phyloP scores from a whole-genome alignment of 2,329 filamentous ascomycete species.

The Cryphonectria radicalis region DNA sequence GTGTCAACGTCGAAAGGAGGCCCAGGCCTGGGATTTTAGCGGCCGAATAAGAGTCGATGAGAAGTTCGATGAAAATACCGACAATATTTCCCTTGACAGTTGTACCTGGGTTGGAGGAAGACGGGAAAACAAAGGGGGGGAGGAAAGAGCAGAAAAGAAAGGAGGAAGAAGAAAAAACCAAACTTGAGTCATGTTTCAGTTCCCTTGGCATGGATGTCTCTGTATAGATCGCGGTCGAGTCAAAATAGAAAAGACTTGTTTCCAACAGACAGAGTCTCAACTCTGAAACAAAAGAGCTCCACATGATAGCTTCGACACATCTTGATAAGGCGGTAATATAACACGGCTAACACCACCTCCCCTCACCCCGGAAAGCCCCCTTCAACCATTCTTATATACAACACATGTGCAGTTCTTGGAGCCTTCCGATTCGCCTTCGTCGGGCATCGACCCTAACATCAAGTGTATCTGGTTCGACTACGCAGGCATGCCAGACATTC shows the following conservation, averaged over 20 bases:
- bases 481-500: too few relatives aligned
- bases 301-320: background rate
- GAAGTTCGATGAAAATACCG: too few relatives aligned
- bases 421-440: too few relatives aligned
- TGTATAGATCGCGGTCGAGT: background rate
- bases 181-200: constrained; percentile 18
- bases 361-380: too few relatives aligned
- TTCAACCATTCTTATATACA: too few relatives aligned
- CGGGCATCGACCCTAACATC: too few relatives aligned
- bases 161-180: background rate
- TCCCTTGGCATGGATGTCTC: background rate
- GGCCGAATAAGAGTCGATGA: too few relatives aligned
- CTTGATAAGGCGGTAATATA: background rate
- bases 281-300: background rate
- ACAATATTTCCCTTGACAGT: background rate
- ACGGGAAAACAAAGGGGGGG: too few relatives aligned
- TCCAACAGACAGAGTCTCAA: background rate
- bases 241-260: background rate
- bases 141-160: background rate
- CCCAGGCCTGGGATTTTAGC: background rate
- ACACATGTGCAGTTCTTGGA: too few relatives aligned
- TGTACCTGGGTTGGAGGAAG: background rate
- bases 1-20: background rate
- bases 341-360: too few relatives aligned
- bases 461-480: too few relatives aligned